Evolutionary conservation across 73 alveolate genomes (phyloP), one percentile per base, ranked within the genome.

Genomic region (Uronychia binucleata): DNA sequence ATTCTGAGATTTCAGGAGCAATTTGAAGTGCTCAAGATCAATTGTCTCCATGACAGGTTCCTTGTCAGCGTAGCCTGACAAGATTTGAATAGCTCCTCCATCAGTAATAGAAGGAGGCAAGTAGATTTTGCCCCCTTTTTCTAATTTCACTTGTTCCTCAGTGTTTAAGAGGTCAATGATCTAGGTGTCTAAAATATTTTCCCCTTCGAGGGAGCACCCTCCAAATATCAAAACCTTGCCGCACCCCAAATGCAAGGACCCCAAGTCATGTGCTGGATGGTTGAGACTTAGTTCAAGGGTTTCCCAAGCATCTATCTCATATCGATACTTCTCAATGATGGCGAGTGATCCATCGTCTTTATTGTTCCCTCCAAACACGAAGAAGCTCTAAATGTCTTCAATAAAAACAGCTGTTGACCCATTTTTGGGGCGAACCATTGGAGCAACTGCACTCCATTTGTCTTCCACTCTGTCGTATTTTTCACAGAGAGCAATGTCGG

Each of bases 351-450:
- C 92, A 8, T 26, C 0, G 30, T 27, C 59, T n/a, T 35, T n/a
- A 59, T 79, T 86, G 32, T 78, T 86, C 34, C 92, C 92, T 19
- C 92, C 92, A 78, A 86, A 78, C 1, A 82, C 83, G 59, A 86
- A 86, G 25, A 86, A 78, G 34, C 59, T 77, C 33, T 57, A 59
- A 28, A 76, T 83, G 33, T 76, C 78, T 46, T 85, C 82, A 46
- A 46, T 46, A 19, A 11, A 46, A 0, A 86, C 78, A 26, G 78
- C 92, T 57, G 86, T 86, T 30, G 87, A 31, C 27, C 92, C 87
- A 58, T 78, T 86, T 46, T 81, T 77, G 58, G 58, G 27, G 26
- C 1, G 1, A 34, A 27, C 59, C 92, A 86, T 86, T 31, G 92
- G 86, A 8, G 84, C 28, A 0, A 77, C 34, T 58, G 81, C 77